phyloP scores from a whole-genome alignment of 352 stramenopile species.

The Pythium rhizo-oryzae region DNA sequence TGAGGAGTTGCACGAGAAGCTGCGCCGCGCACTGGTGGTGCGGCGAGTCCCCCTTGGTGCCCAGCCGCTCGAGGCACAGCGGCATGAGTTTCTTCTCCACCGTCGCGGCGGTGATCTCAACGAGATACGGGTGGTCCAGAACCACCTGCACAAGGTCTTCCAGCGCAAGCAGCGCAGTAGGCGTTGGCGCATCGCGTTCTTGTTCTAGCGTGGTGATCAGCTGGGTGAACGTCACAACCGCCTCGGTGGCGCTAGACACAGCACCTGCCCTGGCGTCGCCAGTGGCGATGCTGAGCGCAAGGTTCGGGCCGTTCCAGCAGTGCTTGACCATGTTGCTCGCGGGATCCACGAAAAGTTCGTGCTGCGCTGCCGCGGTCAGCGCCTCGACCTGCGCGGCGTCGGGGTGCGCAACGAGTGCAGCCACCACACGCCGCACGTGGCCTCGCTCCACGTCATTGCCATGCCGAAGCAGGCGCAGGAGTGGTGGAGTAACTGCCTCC shows the following conservation, averaged over 20 bases:
- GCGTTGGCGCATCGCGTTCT: background rate
- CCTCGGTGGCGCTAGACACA: too few species aligned
- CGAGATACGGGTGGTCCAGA: background rate
- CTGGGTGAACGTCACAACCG: too few species aligned
- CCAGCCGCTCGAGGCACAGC: background rate
- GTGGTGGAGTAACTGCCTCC: background rate
- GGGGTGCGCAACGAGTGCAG: background rate
- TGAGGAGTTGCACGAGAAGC: background rate
- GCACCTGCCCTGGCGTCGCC: too few species aligned
- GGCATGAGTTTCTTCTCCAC: background rate
- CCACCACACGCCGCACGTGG: background rate
- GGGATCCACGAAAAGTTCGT: background rate
- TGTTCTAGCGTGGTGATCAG: background rate
- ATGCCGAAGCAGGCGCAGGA: background rate
- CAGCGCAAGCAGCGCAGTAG: background rate
- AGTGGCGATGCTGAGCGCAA: background rate
- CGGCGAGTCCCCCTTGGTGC: too few species aligned
- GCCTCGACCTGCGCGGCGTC: background rate
- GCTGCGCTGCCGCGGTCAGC: background rate
- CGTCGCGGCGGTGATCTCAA: background rate
- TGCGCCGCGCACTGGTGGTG: background rate
- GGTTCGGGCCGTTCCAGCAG: background rate
- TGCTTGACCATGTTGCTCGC: background rate
- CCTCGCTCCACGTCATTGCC: background rate
- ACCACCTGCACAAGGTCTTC: background rate